Base-by-base conservation (phyloP, 2,329 filamentous ascomycete species). In the Fusarium sp. region DNA sequence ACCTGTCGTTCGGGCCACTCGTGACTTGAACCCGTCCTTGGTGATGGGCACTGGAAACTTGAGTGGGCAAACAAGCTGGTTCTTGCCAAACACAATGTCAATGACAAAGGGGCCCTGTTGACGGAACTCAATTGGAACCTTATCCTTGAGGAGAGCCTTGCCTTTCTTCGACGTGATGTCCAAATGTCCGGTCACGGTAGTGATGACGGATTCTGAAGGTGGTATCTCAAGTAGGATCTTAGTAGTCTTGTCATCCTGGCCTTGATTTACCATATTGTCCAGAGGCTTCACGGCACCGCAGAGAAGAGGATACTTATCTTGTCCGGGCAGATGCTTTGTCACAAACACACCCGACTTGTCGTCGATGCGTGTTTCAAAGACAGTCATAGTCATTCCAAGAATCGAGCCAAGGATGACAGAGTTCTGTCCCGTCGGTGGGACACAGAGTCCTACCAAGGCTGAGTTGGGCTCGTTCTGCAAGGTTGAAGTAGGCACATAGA, bases 1-100 rank as follows among this genome's bases (percentile, higher is more conserved):
- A 11, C 74, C 73, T 3, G 83, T 82, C 22, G 75, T 82, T 33
- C 83, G 80, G 36, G 81, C 83, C 24, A 86, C 76, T 14, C 81
- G 80, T 3, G 77, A 81, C 59, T 73, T 81, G 65, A 75, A 76
- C 10, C 71, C 73, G 6, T 76, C 73, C 15, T 77, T 76, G 15
- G 73, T 71, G 11, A 86, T 73, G 0, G 84, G 83, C 0, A 77
- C 54, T 1, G 82, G 82, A 53, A 83, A 87, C 3, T 69, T 74
- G 3, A 84, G 44, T 3, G 79, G 71, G 9, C 75, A 77, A 2
- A 80, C 57, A 3, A 80, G 67, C 11, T 67, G 51, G 4, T 71
- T 53, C 4, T 78, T 62, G 5, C 75, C 80, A 57, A 85, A 80
- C 13, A 80, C 73, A 17, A 85, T 68, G 6, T 83, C 75, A 44